These are phyloP conservation scores for Trichoderma harzianum DNA, from an alignment of 2,329 filamentous ascomycete genomes.

Conservation along the genomic window DNA sequence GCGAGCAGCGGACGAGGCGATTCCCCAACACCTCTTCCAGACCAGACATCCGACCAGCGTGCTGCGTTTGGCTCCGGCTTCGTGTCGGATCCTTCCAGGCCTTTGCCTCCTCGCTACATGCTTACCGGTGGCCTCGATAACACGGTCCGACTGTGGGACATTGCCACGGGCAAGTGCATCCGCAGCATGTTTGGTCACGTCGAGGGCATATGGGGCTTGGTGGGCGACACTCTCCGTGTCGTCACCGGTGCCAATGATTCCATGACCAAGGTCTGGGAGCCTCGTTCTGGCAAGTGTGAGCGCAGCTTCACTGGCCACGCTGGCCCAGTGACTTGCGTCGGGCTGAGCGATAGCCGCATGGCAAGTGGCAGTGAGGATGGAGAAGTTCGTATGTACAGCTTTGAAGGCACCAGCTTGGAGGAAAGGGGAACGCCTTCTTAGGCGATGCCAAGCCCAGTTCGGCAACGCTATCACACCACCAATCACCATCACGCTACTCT, in stretches of 20 bases:
- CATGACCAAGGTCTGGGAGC: conserved; percentile 93
- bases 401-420: conserved; percentile 53
- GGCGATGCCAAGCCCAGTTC: neutral
- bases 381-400: conserved; percentile 81
- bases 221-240: conserved; percentile 81
- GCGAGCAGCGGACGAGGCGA: conserved; percentile 46
- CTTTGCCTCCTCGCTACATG: conserved; percentile 83
- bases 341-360: conserved; percentile 83
- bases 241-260: conserved; percentile 90
- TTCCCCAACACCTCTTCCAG: conserved; percentile 35
- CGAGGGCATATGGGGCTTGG: conserved; percentile 92
- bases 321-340: conserved; percentile 89
- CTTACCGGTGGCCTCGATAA: conserved; percentile 87
- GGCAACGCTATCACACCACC: neutral
- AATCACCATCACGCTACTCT: neutral
- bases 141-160: conserved; percentile 91
- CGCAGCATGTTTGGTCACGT: conserved; percentile 96
- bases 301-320: conserved; percentile 87
- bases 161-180: conserved; percentile 73
- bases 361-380: conserved; percentile 92
- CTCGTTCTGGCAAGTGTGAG: conserved; percentile 85
- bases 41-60: conserved; percentile 42
- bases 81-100: conserved; percentile 56
- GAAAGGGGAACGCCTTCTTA: conserved; percentile 51
- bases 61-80: conserved; percentile 61